Evolutionary conservation across 148 eudicot genomes (phyloP), one percentile per base, ranked within the genome.

Genomic region (Heliosperma pusillum): DNA sequence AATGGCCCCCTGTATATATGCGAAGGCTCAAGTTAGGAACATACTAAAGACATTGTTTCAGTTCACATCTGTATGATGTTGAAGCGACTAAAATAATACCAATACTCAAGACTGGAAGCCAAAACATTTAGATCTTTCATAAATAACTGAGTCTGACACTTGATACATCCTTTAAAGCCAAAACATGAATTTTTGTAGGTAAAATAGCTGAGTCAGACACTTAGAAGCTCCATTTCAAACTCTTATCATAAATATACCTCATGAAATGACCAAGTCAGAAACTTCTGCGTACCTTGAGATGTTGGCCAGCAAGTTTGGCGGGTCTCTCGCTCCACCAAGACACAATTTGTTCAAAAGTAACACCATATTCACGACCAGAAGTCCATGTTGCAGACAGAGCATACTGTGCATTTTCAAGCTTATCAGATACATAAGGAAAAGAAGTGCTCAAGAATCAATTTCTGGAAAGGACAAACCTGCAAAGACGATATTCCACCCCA

Each of bases 271-370:
- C 5, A 33, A 36, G 42, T 36, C 42, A 0, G 42, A 36, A 8
- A 36, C 42, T 36, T 4, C 0, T 5, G 9, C 42, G 42, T 85
- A 95, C 97, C 97, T 90, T 92, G 42, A 85, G 81, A 78, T 81
- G 76, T 71, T 76, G 92, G 70, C 96, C 90, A 76, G 97, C 96
- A 78, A 95, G 96, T 85, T 87, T 90, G 71, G 99, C 92, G 21
- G 99, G 99, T 80, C 80, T 95, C 79, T 89, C 92, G 73, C 99
- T 95, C 99, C 96, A 95, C 99, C 88, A 95, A n/a, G 89, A 88
- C 63, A 82, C 88, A 29, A 92, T 58, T 72, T 92, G 96, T 76
- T 90, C 88, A 58, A 95, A 76, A 21, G 90, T 92, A 15, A 92
- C 79, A 29, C 96, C 99, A 81, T 92, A 77, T 77, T 89, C 85